Conservation (phyloP, 768 basidiomycete genomes). For the Boletus rubescentipes region DNA sequence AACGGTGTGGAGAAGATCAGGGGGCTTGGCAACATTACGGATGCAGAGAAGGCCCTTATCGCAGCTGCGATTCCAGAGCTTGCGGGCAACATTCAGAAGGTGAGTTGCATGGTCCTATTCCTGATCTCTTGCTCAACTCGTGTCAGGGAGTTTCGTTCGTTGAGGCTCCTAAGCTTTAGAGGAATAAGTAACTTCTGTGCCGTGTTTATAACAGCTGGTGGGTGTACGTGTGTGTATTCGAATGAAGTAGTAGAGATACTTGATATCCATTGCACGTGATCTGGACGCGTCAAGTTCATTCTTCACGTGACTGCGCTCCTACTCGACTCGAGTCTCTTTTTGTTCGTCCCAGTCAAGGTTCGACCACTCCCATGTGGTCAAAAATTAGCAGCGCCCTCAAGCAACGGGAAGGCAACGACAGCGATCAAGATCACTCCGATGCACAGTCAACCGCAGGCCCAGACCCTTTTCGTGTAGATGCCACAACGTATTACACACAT, state of each 20-base stretch:
- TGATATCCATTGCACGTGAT: slow-evolving; percentile 22
- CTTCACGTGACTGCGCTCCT: slow-evolving; percentile 26
- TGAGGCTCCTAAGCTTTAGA: slow-evolving; percentile 29
- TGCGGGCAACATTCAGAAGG: slow-evolving; percentile 66
- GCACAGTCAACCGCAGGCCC: slow-evolving; percentile 35
- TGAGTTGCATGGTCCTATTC: slow-evolving; percentile 29
- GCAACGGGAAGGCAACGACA: slow-evolving; percentile 30
- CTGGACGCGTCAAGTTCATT: slow-evolving; percentile 27
- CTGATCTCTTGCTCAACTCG: background rate
- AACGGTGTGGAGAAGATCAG: slow-evolving; percentile 82
- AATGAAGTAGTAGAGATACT: slow-evolving; percentile 2
- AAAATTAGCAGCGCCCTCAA: slow-evolving; percentile 60
- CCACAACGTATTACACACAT: slow-evolving; percentile 75
- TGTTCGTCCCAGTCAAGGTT: slow-evolving; percentile 1
- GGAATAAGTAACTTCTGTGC: background rate
- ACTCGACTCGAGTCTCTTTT: background rate
- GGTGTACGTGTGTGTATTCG: slow-evolving; percentile 11
- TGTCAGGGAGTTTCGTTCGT: slow-evolving; percentile 29
- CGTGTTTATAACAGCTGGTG: background rate
- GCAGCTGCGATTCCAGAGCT: slow-evolving; percentile 82
- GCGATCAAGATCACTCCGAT: slow-evolving; percentile 20
- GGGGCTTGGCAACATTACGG: slow-evolving; percentile 72
- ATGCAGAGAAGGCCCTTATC: slow-evolving; percentile 74
- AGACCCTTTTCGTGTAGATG: slow-evolving; percentile 73
- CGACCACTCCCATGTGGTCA: slow-evolving; percentile 51